Evolutionary conservation across 73 alveolate genomes (phyloP).

Genomic region (Tetrahymena malaccensis): DNA sequence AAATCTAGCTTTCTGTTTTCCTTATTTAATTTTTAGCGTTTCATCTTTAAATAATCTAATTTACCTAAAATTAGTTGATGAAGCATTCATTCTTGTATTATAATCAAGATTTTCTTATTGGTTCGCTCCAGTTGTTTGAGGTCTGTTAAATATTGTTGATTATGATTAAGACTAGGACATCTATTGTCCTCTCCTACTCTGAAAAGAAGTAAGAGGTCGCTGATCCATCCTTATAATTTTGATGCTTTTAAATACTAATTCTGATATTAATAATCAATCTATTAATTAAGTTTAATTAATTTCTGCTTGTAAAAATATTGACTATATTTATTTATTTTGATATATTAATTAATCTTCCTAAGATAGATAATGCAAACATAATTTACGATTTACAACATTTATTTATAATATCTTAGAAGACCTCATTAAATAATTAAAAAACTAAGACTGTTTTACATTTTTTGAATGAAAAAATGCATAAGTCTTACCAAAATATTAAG

Average conservation of each 20-base stretch:
- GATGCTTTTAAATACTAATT: not conserved
- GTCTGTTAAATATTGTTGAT: not conserved
- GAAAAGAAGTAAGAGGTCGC: not conserved
- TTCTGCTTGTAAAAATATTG: not conserved
- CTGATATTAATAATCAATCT: not conserved
- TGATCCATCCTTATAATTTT: not conserved
- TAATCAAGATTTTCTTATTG: not conserved
- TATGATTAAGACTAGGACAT: not conserved
- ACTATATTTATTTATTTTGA: not conserved
- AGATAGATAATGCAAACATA: not conserved
- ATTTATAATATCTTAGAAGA: not conserved
- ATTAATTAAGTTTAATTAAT: not conserved
- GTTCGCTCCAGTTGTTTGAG: not conserved
- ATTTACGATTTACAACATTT: not conserved
- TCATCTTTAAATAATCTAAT: not conserved
- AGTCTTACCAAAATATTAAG: not conserved
- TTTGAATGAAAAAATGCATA: not conserved
- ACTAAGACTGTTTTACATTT: not conserved
- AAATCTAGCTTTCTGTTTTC: not conserved
- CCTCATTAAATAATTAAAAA: not conserved
- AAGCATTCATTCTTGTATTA: not conserved
- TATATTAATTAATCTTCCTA: not conserved
- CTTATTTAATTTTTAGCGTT: not conserved
- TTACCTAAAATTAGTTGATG: not conserved
- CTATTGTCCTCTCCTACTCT: not conserved